Percentiles rank a stretch among this genome's conserved stretches.
These are phyloP conservation scores for Plasmodium berghei DNA, from an alignment of 169 alveolate species.

Conservation along the genomic window DNA sequence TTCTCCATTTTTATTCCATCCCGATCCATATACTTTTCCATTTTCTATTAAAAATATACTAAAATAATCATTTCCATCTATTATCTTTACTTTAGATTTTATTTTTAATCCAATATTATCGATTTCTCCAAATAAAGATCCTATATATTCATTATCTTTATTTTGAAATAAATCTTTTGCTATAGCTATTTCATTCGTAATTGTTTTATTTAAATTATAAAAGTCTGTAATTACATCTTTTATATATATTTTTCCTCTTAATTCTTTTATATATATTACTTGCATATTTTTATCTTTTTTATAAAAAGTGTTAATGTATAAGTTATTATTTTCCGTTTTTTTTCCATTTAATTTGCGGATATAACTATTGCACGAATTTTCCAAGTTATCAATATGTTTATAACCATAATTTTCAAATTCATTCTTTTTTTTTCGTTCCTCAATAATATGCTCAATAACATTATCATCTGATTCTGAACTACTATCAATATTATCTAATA, in stretches of 20 bases:
- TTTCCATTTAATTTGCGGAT: neutral
- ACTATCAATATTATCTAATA: neutral
- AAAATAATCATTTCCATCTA: slow-evolving; percentile 92
- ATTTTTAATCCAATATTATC: slow-evolving; percentile 9
- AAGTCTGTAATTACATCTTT: slow-evolving; percentile 14
- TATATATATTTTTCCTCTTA: slow-evolving; percentile 40
- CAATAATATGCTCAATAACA: neutral
- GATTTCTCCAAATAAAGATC: neutral
- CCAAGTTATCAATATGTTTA: too few species aligned
- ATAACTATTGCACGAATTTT: neutral
- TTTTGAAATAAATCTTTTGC: neutral
- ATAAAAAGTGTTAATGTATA: neutral
- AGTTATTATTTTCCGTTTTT: neutral
- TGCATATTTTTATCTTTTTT: slow-evolving; percentile 1
- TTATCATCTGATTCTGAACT: slow-evolving; percentile 12
- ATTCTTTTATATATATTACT: slow-evolving; percentile 20
- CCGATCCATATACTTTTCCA: slow-evolving; percentile 95
- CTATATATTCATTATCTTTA: neutral
- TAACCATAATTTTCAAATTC: neutral
- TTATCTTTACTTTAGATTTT: slow-evolving; percentile 77
- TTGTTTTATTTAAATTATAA: slow-evolving; percentile 18
- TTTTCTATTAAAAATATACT: slow-evolving; percentile 86
- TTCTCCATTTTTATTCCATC: slow-evolving; percentile 94
- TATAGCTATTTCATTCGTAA: neutral
- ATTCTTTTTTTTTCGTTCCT: neutral